Conservation (phyloP, 2,329 filamentous ascomycete species). For the Ophiostoma quercus region DNA sequence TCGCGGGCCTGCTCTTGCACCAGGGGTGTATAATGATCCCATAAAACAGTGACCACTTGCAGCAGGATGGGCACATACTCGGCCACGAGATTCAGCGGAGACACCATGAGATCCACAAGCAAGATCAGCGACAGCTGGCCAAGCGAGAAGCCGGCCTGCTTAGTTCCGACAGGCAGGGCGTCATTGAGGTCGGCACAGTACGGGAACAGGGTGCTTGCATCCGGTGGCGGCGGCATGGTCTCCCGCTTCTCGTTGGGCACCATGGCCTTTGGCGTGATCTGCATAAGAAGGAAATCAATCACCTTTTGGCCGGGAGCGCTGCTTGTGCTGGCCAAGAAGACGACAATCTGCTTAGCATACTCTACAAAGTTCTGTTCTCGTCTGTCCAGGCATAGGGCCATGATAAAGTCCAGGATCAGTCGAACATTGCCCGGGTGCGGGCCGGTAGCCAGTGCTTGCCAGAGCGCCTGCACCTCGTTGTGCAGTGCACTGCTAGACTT, state of each 20-base stretch:
- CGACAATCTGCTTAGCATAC: slow-evolving; percentile 95
- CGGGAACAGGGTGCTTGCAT: slow-evolving; percentile 69
- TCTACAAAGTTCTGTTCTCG: slow-evolving; percentile 98
- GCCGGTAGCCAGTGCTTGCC: slow-evolving; percentile 92
- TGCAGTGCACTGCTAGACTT: slow-evolving; percentile 82
- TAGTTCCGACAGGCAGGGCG: slow-evolving; percentile 79
- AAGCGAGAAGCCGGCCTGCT: slow-evolving; percentile 83
- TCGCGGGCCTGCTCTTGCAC: slow-evolving; percentile 96
- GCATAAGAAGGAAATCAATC: slow-evolving; percentile 85
- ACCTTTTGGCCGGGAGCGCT: slow-evolving; percentile 77
- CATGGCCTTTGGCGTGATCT: slow-evolving; percentile 95
- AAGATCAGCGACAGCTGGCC: slow-evolving; percentile 91
- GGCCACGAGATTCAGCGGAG: slow-evolving; percentile 71
- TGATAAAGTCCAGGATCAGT: slow-evolving; percentile 92
- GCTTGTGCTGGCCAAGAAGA: slow-evolving; percentile 80
- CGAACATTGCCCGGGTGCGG: slow-evolving; percentile 92
- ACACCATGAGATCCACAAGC: slow-evolving; percentile 92
- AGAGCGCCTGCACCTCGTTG: slow-evolving; percentile 94
- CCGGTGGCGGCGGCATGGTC: slow-evolving; percentile 45
- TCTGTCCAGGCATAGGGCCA: slow-evolving; percentile 84
- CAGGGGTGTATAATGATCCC: slow-evolving; percentile 93
- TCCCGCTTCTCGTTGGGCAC: slow-evolving; percentile 80
- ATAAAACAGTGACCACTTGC: slow-evolving; percentile 87
- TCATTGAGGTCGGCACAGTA: slow-evolving; percentile 83
- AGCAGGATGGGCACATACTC: slow-evolving; percentile 81